These are phyloP conservation scores for Colletotrichum spaethianum DNA, from an alignment of 2,329 filamentous ascomycete genomes.

Conservation along the genomic window DNA sequence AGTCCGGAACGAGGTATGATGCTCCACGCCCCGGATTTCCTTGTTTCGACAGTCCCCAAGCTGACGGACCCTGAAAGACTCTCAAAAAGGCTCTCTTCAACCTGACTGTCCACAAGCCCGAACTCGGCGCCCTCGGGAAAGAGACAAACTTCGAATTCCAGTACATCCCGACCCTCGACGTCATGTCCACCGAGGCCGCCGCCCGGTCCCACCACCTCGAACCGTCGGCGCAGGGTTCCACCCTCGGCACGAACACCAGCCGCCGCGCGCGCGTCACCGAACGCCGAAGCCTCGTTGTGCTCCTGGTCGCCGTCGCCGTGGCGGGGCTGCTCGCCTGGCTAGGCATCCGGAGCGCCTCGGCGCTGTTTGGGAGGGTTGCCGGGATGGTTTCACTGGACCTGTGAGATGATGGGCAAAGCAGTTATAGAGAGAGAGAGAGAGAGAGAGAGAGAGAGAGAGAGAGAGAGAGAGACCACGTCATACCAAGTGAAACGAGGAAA, in stretches of 20 bases:
- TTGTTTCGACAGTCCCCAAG: not conserved
- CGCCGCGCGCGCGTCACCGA: slow-evolving; percentile 49
- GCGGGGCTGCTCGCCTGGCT: slow-evolving; percentile 47
- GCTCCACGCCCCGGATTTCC: not conserved
- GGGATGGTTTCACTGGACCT: slow-evolving; percentile 1
- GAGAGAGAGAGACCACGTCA: too few species aligned
- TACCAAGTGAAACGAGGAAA: not conserved
- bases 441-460: too few species aligned
- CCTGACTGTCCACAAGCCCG: slow-evolving; percentile 73
- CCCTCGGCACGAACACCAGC: slow-evolving; percentile 48
- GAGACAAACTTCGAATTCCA: slow-evolving; percentile 79
- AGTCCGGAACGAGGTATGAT: slow-evolving; percentile 50
- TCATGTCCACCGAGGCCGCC: slow-evolving; percentile 51
- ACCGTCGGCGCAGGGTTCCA: slow-evolving; percentile 41
- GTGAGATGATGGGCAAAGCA: not conserved
- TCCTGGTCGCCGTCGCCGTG: slow-evolving; percentile 56
- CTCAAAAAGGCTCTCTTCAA: slow-evolving; percentile 59
- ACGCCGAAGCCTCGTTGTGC: slow-evolving; percentile 57
- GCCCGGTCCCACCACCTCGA: not conserved
- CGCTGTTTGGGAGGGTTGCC: slow-evolving; percentile 21
- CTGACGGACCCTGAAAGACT: slow-evolving; percentile 43
- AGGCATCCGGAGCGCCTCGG: slow-evolving; percentile 41
- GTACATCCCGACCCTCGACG: slow-evolving; percentile 69
- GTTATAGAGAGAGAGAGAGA: too few species aligned
- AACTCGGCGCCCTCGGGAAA: slow-evolving; percentile 71